A percentile compares a stretch with the other conserved stretches of the same genome.
Conservation (phyloP, 192 early-diverging fungal genomes). For the Geranomyces michiganensis region DNA sequence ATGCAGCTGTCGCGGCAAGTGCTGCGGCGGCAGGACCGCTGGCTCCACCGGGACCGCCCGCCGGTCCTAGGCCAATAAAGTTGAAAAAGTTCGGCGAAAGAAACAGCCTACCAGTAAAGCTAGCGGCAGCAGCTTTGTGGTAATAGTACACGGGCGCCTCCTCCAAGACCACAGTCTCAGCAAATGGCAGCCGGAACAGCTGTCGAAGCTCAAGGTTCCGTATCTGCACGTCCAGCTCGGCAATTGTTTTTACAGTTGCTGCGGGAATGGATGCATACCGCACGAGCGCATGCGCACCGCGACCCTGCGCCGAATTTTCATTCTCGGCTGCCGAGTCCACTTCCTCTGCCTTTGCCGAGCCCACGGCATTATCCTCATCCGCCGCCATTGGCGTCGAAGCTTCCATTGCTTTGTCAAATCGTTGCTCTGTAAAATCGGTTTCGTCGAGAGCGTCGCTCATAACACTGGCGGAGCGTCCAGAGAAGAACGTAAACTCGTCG, state of each 20-base stretch:
- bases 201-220: constrained; percentile 54
- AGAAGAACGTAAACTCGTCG: constrained; percentile 39
- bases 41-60: not conserved
- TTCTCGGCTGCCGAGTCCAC: not conserved
- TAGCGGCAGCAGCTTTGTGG: constrained; percentile 33
- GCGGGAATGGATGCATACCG: constrained; percentile 47
- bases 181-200: constrained; percentile 47
- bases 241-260: constrained; percentile 36
- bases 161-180: constrained; percentile 51
- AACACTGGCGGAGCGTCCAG: constrained; percentile 24
- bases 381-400: not conserved
- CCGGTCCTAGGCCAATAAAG: constrained; percentile 43
- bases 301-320: not conserved
- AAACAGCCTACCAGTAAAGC: constrained; percentile 45
- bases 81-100: constrained; percentile 55
- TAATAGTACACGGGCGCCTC: constrained; percentile 49
- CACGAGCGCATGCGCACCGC: not conserved
- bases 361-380: constrained; percentile 6
- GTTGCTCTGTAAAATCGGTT: constrained; percentile 50
- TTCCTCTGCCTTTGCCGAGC: not conserved
- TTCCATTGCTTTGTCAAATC: constrained; percentile 1
- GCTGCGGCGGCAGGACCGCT: not conserved
- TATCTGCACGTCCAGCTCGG: constrained; percentile 50
- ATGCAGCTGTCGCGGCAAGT: not conserved
- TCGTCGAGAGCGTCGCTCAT: constrained; percentile 48